A percentile compares a stretch with the other conserved stretches of the same genome.
Conservation (phyloP, 2,329 filamentous ascomycete genomes). For the Trichoderma citrinoviride region DNA sequence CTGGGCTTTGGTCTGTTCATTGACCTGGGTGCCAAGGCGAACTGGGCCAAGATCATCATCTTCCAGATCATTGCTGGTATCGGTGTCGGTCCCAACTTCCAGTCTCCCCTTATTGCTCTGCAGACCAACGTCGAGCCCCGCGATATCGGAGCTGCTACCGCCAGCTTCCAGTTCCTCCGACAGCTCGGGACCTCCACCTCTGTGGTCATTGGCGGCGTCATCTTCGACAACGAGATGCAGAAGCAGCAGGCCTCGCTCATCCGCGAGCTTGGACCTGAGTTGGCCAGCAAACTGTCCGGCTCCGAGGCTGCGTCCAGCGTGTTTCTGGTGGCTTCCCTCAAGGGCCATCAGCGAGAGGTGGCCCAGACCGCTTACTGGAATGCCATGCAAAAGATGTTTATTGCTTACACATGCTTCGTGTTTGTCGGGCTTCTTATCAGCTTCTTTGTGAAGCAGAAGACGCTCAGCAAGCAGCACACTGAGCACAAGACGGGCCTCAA, state of each 20-base stretch:
- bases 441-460: conserved; percentile 47
- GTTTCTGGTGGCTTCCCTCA: conserved; percentile 52
- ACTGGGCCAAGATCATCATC: conserved; percentile 56
- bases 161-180: conserved; percentile 65
- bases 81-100: conserved; percentile 67
- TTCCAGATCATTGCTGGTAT: conserved; percentile 63
- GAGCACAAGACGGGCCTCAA: conserved; percentile 59
- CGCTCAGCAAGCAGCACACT: conserved; percentile 53
- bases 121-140: conserved; percentile 60
- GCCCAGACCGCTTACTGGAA: conserved; percentile 49
- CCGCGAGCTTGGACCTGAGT: conserved; percentile 48
- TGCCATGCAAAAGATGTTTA: conserved; percentile 55
- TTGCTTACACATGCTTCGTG: conserved; percentile 52
- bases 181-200: conserved; percentile 67
- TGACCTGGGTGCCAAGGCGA: conserved; percentile 55
- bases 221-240: conserved; percentile 74
- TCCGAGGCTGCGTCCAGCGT: conserved; percentile 60
- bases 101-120: conserved; percentile 65
- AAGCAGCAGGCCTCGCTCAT: conserved; percentile 49
- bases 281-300: conserved; percentile 55
- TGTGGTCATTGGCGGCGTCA: conserved; percentile 71
- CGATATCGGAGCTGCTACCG: conserved; percentile 67
- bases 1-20: conserved; percentile 65
- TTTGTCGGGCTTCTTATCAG: conserved; percentile 48
- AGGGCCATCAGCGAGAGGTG: conserved; percentile 42